These are phyloP conservation scores for Chalara sp. DNA, from an alignment of 2,329 filamentous ascomycete species.

Conservation along the genomic window DNA sequence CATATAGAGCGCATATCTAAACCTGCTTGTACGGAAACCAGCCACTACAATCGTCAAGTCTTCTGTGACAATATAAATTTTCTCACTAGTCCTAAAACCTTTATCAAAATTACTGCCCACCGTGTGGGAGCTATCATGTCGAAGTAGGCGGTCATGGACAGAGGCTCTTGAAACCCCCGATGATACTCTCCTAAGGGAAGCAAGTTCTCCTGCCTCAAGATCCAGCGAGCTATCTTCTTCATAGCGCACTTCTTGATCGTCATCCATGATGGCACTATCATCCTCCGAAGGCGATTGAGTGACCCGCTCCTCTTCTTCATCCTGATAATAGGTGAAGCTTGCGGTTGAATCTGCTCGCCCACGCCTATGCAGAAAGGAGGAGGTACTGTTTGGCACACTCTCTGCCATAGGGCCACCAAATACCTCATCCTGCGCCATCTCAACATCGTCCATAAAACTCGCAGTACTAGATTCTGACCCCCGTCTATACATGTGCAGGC, in stretches of 20 bases:
- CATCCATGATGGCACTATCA: slow-evolving; percentile 31
- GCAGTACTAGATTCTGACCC: slow-evolving; percentile 65
- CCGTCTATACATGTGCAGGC: slow-evolving; percentile 50
- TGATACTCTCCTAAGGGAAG: slow-evolving; percentile 52
- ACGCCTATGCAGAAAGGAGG: slow-evolving; percentile 84
- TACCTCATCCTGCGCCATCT: slow-evolving; percentile 96
- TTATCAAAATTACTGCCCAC: slow-evolving; percentile 54
- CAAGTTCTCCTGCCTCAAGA: slow-evolving; percentile 27
- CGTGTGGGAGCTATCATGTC: slow-evolving; percentile 64
- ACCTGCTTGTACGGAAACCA: slow-evolving; percentile 72
- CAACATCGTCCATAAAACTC: slow-evolving; percentile 90
- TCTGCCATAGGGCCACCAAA: slow-evolving; percentile 92
- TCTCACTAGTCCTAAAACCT: slow-evolving; percentile 69
- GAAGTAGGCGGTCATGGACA: slow-evolving; percentile 58
- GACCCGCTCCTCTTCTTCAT: slow-evolving; percentile 43
- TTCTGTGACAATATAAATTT: slow-evolving; percentile 87
- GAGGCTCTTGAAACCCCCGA: slow-evolving; percentile 53
- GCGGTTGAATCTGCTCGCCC: slow-evolving; percentile 74
- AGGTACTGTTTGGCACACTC: slow-evolving; percentile 88
- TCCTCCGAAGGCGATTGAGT: slow-evolving; percentile 32
- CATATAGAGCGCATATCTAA: slow-evolving; percentile 65
- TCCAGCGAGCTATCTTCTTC: slow-evolving; percentile 24
- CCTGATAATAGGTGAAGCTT: slow-evolving; percentile 85
- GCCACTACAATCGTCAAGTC: slow-evolving; percentile 91
- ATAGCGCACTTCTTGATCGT: slow-evolving; percentile 29